phyloP scores from a whole-genome alignment of 2,329 filamentous ascomycete species.

The Periconia macrospinosa region DNA sequence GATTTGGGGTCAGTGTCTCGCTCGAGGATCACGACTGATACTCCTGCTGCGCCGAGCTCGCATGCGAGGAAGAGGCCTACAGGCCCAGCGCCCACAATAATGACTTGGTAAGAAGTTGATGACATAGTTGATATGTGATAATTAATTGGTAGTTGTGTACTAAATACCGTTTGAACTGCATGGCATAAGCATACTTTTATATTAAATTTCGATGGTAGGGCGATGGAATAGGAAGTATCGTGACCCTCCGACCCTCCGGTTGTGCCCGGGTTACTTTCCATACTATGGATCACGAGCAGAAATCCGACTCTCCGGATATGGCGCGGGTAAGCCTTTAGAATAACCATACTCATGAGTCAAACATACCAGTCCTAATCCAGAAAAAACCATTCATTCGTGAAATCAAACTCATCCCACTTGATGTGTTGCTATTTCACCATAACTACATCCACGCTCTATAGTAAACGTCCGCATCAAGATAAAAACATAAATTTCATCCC shows the following conservation, averaged over 20 bases:
- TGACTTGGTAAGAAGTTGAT: neutral
- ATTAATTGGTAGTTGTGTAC: neutral
- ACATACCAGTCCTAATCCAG: too few relatives aligned
- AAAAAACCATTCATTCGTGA: too few relatives aligned
- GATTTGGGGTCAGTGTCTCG: neutral
- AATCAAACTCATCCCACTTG: too few relatives aligned
- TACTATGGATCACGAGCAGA: neutral
- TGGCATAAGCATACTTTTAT: neutral
- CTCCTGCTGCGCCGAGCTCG: neutral
- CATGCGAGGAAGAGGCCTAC: neutral
- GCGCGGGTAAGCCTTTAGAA: too few relatives aligned
- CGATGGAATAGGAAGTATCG: neutral
- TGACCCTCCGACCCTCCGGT: neutral
- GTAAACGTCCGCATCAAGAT: too few relatives aligned
- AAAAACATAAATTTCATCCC: too few relatives aligned
- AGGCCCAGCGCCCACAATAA: slow-evolving; percentile 1
- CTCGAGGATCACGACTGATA: neutral
- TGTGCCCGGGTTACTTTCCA: neutral
- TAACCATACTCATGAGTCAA: too few relatives aligned
- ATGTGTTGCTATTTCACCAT: too few relatives aligned
- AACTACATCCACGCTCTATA: too few relatives aligned
- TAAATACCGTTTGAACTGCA: neutral
- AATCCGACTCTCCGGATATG: neutral
- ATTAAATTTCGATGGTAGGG: neutral
- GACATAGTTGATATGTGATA: neutral